Evolutionary conservation across 768 basidiomycete species (phyloP), one percentile per base, ranked within the genome.

Genomic region (Tulasnella sp.): DNA sequence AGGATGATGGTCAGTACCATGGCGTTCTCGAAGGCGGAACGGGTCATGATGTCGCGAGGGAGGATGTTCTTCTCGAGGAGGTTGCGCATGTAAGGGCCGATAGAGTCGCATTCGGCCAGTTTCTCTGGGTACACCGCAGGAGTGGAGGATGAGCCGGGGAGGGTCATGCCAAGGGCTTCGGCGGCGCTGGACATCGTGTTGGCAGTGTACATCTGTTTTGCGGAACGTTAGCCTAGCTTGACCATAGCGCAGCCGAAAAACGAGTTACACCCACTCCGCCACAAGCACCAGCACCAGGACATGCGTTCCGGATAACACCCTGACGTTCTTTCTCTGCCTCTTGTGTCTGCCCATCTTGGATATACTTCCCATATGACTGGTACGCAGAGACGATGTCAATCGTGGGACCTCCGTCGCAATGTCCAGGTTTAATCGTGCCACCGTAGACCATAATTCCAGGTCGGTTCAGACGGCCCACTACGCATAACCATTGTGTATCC

Each of bases 371-470:
- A 68, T 98, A 99, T 3, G 94, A 80, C 67, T 99, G 94, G 81
- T 98, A 99, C 3, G 96, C 95, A 29, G 91, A 94, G 19, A 99
- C 91, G 64, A 99, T 83, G 70, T 99, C 96, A 56, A 99, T 78
- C 69, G 87, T 83, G 21, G 93, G 88, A 51, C 81, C 75, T 19
- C 90, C 89, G 63, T 84, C 86, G 70, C 96, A 98, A 24, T 88
- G 85, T 50, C 96, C 96, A 1, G 95, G 81, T 59, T 86, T 85
- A 66, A 97, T 99, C 30, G 87, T 87, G 30, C 96, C 96, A 41
- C 96, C 96, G 66, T 98, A 99, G 4, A 99, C 84, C 96, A 99
- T 99, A 55, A 98, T 66, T 63, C 94, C 90, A 17, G 96, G 96
- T 43, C 96, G 83, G 75, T 99, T 97, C 61, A 99, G 76, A 43